These are phyloP conservation scores for Pouteria campechiana DNA, from an alignment of 179 eudicot genomes.

Conservation along the genomic window DNA sequence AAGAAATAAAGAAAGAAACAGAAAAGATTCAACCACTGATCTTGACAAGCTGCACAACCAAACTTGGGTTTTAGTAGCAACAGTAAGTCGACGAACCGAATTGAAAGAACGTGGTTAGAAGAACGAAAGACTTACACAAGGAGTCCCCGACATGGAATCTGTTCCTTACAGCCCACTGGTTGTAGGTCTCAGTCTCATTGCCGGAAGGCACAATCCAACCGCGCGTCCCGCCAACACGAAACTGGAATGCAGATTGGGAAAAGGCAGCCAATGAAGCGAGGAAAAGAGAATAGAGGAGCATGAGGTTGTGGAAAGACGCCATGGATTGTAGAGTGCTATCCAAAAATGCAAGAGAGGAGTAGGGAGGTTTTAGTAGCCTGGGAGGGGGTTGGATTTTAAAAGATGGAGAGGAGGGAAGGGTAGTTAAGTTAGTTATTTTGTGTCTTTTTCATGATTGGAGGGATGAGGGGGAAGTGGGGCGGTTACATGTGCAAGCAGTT, in stretches of 20 bases:
- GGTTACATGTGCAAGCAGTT: too few species aligned
- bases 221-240: constrained; percentile 34
- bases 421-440: constrained; percentile 7
- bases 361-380: neutral
- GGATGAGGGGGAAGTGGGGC: neutral
- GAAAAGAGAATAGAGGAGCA: constrained; percentile 9
- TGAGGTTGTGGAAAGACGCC: neutral
- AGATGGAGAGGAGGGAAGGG: constrained; percentile 5
- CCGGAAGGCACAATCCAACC: constrained; percentile 50
- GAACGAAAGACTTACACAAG: constrained; percentile 46
- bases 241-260: constrained; percentile 27
- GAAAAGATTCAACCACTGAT: neutral
- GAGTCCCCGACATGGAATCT: constrained; percentile 61
- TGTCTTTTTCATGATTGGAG: constrained; percentile 1
- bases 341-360: neutral
- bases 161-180: constrained; percentile 60
- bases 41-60: constrained; percentile 1
- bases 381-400: neutral
- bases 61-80: too few species aligned
- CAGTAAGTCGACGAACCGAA: too few species aligned
- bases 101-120: neutral
- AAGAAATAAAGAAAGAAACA: neutral
- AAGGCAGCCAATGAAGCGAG: constrained; percentile 7
- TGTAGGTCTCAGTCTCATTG: constrained; percentile 38
- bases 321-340: neutral